Conservation (phyloP, 805 yeast species). For the Saturnispora saitoi region DNA sequence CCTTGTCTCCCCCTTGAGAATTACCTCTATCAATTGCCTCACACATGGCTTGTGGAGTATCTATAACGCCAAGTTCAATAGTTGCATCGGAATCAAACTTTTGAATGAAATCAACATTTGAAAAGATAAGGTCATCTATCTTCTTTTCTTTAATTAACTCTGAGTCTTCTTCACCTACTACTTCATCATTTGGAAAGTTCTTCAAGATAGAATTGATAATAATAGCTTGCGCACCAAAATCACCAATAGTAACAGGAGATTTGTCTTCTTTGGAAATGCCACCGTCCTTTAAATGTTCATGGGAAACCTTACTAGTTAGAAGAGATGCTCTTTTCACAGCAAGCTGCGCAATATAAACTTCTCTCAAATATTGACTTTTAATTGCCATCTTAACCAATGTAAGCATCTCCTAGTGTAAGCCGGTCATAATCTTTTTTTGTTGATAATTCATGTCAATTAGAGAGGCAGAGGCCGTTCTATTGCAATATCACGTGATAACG, state of each 20-base stretch:
- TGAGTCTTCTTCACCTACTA: slow-evolving; percentile 94
- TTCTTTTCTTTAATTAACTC: slow-evolving; percentile 47
- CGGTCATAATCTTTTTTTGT: not conserved
- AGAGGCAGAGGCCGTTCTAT: not conserved
- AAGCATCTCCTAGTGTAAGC: not conserved
- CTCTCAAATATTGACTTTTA: slow-evolving; percentile 40
- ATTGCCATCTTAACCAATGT: not conserved
- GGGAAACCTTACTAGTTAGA: slow-evolving; percentile 59
- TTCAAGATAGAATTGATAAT: slow-evolving; percentile 73
- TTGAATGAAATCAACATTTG: slow-evolving; percentile 50
- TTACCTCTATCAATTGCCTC: slow-evolving; percentile 71
- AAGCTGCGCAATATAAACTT: slow-evolving; percentile 70
- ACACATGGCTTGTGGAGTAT: slow-evolving; percentile 41
- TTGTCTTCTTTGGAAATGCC: slow-evolving; percentile 74
- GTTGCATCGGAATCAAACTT: slow-evolving; percentile 29
- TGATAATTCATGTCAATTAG: not conserved
- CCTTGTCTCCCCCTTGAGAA: slow-evolving; percentile 67
- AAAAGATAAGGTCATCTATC: slow-evolving; percentile 48
- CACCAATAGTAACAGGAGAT: slow-evolving; percentile 95
- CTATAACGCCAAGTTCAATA: slow-evolving; percentile 34
- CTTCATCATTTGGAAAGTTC: slow-evolving; percentile 75
- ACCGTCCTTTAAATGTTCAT: slow-evolving; percentile 37
- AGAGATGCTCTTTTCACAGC: slow-evolving; percentile 86
- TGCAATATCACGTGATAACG: not conserved
- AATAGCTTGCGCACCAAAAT: slow-evolving; percentile 91